Conservation (phyloP, 257 asterid species). For the Capsicum rhomboideum region DNA sequence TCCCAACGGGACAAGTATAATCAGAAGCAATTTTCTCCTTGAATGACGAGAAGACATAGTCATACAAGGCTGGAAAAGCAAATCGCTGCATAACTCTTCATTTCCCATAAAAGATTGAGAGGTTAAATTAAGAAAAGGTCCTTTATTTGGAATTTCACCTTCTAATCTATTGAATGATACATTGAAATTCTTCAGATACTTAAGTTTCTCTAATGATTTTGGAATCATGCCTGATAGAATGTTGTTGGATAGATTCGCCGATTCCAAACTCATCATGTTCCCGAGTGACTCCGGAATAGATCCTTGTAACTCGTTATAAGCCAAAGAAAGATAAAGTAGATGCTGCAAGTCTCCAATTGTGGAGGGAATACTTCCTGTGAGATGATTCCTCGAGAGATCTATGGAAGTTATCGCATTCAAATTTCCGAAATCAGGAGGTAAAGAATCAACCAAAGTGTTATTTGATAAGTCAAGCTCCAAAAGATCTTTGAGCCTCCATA, state of each 20-base stretch:
- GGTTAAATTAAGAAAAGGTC: conserved; percentile 23
- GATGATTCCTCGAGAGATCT: conserved; percentile 21
- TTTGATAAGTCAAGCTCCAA: conserved; percentile 14
- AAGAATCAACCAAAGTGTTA: conserved; percentile 23
- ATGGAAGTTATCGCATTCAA: conserved; percentile 7
- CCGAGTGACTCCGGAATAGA: conserved; percentile 30
- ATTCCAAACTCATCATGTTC: conserved; percentile 21
- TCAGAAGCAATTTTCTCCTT: not conserved
- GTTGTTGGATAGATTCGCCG: conserved; percentile 17
- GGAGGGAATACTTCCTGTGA: conserved; percentile 22
- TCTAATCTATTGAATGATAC: conserved; percentile 19
- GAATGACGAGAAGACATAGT: not conserved
- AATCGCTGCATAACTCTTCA: conserved; percentile 13
- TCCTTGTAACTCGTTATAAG: conserved; percentile 26
- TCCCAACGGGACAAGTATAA: not conserved
- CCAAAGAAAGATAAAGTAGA: conserved; percentile 21
- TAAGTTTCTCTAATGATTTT: conserved; percentile 12
- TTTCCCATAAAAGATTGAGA: conserved; percentile 16
- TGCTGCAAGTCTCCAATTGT: conserved; percentile 14
- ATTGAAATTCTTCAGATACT: conserved; percentile 13
- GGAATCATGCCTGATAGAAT: conserved; percentile 25
- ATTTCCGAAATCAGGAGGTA: conserved; percentile 18
- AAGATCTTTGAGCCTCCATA: conserved; percentile 24
- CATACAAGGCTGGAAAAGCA: not conserved
- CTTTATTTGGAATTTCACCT: conserved; percentile 32